These are phyloP conservation scores for Solanum hybrid DNA, from an alignment of 305 asterid genomes.

Conservation along the genomic window DNA sequence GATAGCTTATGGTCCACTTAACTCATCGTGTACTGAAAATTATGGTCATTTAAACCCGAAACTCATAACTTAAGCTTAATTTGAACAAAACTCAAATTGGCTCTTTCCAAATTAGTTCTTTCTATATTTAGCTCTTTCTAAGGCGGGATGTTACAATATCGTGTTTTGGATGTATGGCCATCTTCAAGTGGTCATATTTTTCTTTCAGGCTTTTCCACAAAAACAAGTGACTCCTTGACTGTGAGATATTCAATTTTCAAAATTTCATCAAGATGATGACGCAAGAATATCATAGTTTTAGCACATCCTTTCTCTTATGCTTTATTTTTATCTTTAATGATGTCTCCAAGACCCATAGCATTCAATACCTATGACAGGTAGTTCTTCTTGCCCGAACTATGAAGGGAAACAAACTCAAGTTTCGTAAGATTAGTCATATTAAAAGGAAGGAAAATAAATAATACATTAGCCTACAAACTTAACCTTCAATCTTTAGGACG, in stretches of 20 bases:
- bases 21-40: too few relatives aligned
- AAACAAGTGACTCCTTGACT: background rate
- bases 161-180: too few relatives aligned
- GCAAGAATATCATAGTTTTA: background rate
- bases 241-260: background rate
- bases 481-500: background rate
- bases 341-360: background rate
- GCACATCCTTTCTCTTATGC: background rate
- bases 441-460: too few relatives aligned
- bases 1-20: too few relatives aligned
- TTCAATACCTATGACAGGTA: background rate
- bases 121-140: too few relatives aligned
- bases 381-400: background rate
- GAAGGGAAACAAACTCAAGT: background rate
- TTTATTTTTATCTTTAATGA: background rate
- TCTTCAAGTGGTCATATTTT: too few relatives aligned
- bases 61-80: too few relatives aligned
- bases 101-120: too few relatives aligned
- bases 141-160: too few relatives aligned
- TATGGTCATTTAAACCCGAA: too few relatives aligned
- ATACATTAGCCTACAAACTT: background rate
- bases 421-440: background rate
- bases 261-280: background rate
- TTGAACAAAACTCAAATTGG: too few relatives aligned
- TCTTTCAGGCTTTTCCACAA: background rate